Conservation (phyloP, 2,329 filamentous ascomycete species). For the Tolypocladium paradoxum region DNA sequence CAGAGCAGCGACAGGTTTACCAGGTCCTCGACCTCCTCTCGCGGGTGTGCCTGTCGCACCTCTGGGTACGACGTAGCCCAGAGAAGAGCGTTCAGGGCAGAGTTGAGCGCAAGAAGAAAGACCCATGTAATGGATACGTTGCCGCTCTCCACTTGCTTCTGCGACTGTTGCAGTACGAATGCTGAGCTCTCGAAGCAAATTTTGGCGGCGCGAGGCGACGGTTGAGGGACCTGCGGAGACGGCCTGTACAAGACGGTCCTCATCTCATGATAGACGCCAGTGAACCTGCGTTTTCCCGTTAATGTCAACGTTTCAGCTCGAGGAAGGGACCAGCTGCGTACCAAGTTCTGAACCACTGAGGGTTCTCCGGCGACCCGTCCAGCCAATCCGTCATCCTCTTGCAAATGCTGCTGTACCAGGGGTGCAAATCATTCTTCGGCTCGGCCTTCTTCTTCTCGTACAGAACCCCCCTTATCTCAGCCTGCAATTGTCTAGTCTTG, state of each 20-base stretch:
- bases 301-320: neutral
- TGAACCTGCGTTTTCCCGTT: conserved; percentile 36
- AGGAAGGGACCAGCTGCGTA: conserved; percentile 28
- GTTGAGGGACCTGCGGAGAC: conserved; percentile 82
- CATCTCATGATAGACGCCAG: conserved; percentile 71
- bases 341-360: conserved; percentile 68
- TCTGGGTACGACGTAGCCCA: conserved; percentile 87
- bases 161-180: conserved; percentile 72
- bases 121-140: conserved; percentile 88
- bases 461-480: conserved; percentile 75
- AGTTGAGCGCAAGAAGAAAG: conserved; percentile 80
- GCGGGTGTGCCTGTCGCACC: conserved; percentile 60
- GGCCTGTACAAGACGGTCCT: conserved; percentile 80
- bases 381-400: conserved; percentile 71
- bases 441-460: conserved; percentile 76
- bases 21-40: conserved; percentile 66
- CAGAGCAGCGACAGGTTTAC: conserved; percentile 67
- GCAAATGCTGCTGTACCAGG: conserved; percentile 78
- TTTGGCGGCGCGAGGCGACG: conserved; percentile 65
- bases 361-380: conserved; percentile 60
- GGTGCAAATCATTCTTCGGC: conserved; percentile 69
- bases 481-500: conserved; percentile 78
- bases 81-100: conserved; percentile 81
- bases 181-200: conserved; percentile 76
- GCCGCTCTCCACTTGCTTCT: conserved; percentile 64